Evolutionary conservation across 257 asterid species (phyloP), one percentile per base, ranked within the genome.

Genomic region (Nicotiana knightiana): DNA sequence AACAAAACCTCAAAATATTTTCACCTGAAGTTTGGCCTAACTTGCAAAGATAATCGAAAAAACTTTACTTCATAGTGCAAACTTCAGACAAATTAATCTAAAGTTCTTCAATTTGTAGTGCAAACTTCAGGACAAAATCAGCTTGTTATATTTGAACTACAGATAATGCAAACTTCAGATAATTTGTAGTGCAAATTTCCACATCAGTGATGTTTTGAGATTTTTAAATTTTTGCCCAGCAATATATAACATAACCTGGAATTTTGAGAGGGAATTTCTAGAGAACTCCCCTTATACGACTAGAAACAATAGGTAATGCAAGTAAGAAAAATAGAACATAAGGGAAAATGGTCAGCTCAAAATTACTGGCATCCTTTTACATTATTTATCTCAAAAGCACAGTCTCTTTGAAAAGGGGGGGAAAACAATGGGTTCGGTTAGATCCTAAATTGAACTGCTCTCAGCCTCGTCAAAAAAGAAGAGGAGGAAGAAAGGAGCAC

Each of bases 391-490:
- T 73, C 63, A 26, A 24, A 39, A 26, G 79, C 43, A 73, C 62
- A 73, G 7, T 8, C 79, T 21, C 4, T 48, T 24, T 48, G 62
- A 73, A 73, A 73, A 15, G 43, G 46, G 9, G 2, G 24, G 24
- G 24, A 51, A 51, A 73, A 26, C 16, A 26, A 73, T 26, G 79
- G 46, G 79, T 73, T 26, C 26, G 62, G 79, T 73, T 63, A 73
- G 33, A 73, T 48, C 63, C 79, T 73, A 73, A 73, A 73, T 46
- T 73, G 79, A 73, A 48, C 11, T 73, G 62, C 16, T 48, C 43
- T 48, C 79, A 17, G 0, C 26, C 26, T 51, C 62, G 51, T 51
- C 79, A 73, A 21, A 21, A 21, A 21, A 21, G 24, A 21, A 21
- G 24, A 21, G 24, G 24, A 21, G 24, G 24, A 21, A 21, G 24